A percentile compares a stretch with the other conserved stretches of the same genome.
phyloP scores from a whole-genome alignment of 805 yeast species.

The Komagataella ulmi region DNA sequence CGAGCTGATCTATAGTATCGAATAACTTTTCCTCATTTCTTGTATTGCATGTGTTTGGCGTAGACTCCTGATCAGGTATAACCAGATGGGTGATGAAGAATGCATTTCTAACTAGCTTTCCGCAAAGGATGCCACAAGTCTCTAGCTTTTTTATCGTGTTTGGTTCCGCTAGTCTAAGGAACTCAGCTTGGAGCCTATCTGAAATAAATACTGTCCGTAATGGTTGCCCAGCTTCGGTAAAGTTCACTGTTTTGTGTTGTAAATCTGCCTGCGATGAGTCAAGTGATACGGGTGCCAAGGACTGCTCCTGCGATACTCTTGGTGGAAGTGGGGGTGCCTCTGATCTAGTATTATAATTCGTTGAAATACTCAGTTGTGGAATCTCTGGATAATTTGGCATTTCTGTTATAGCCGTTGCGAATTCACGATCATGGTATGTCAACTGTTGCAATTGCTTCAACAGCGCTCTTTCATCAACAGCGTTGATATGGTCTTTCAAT shows the following conservation, averaged over 20 bases:
- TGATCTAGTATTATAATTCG: not conserved
- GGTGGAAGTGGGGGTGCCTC: not conserved
- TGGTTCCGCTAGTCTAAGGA: conserved; percentile 29
- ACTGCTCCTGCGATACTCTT: not conserved
- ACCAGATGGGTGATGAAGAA: conserved; percentile 49
- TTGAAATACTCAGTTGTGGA: not conserved
- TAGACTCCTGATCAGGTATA: conserved; percentile 51
- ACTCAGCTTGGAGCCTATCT: conserved; percentile 22
- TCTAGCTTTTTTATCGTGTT: conserved; percentile 42
- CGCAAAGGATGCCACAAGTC: conserved; percentile 58
- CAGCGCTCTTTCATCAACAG: conserved; percentile 2
- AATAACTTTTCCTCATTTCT: conserved; percentile 45
- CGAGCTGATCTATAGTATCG: conserved; percentile 38
- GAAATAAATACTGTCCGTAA: conserved; percentile 42
- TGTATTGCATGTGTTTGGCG: conserved; percentile 50
- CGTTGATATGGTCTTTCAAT: not conserved
- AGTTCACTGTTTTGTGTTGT: conserved; percentile 24
- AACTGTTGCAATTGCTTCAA: conserved; percentile 1
- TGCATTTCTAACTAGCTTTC: conserved; percentile 45
- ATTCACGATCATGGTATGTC: not conserved
- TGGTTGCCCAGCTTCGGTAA: conserved; percentile 44
- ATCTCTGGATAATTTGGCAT: not conserved
- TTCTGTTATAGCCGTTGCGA: not conserved
- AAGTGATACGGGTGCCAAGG: not conserved
- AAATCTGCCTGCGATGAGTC: conserved; percentile 3